Evolutionary conservation across 2,329 filamentous ascomycete species (phyloP), one percentile per base, ranked within the genome.

Genomic region (Colletotrichum shisoi): DNA sequence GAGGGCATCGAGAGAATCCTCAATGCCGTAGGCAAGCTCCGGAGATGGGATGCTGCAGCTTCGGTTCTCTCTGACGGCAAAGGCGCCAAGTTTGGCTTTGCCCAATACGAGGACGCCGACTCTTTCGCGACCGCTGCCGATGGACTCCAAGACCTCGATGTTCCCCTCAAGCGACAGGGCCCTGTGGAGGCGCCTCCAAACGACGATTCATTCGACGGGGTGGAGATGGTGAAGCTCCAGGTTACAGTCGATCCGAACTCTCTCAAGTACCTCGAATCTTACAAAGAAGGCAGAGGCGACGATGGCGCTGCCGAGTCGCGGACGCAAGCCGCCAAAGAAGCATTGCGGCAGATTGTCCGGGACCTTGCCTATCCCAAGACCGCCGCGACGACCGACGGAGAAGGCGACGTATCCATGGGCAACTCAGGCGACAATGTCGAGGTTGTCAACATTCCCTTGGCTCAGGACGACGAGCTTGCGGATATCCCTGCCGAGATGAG

Each of bases 401-500:
- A 90, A 63, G 90, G 88, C 21, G 92, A 96, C 72, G 80, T 83
- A 4, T 74, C 82, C 4, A 95, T 94, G 92, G 84, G 84, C 53
- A 89, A 91, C 69, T 85, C 84, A 0, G 87, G 87, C 45, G 88
- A 88, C 40, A 87, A 88, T 62, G 89, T 92, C 6, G 93, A 97
- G 77, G 90, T 97, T 45, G 90, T 96, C 70, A 97, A 94, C 65
- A 96, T 98, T 67, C 90, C 93, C 4, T 84, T 97, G 39, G 89
- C 90, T 1, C 87, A 91, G 59, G 95, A 99, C 70, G 96, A 99
- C 74, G 95, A 99, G 74, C 83, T 99, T 37, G 90, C 94, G 21
- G 95, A 99, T 73, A 97, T 99, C 54, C 95, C 95, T 0, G 90
- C 92, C 0, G 95, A 98, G 76, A 96, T 97, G 93, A 89, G 95